A percentile compares a stretch with the other conserved stretches of the same genome.
These are phyloP conservation scores for Scheffersomyces quercinus DNA, from an alignment of 1,139 yeast species.

Conservation along the genomic window DNA sequence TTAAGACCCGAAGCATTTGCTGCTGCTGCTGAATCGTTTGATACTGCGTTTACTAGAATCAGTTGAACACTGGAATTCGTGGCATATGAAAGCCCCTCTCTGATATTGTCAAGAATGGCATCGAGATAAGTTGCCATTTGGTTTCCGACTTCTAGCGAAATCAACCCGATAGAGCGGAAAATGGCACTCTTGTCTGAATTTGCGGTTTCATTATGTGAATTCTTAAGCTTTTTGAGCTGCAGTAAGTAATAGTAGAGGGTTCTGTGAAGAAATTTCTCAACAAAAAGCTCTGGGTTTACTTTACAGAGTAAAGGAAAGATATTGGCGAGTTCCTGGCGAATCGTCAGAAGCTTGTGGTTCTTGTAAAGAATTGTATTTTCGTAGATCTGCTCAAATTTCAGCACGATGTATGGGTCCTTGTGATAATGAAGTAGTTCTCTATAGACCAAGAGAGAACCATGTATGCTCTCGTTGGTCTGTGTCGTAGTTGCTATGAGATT, in stretches of 20 bases:
- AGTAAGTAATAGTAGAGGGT: slow-evolving; percentile 76
- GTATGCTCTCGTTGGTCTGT: slow-evolving; percentile 66
- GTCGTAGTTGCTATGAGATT: slow-evolving; percentile 26
- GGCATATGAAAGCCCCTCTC: slow-evolving; percentile 70
- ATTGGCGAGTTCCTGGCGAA: slow-evolving; percentile 80
- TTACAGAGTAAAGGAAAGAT: slow-evolving; percentile 82
- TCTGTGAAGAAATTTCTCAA: slow-evolving; percentile 77
- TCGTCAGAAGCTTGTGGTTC: slow-evolving; percentile 72
- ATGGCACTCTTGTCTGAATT: slow-evolving; percentile 72
- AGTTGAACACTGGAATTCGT: slow-evolving; percentile 42
- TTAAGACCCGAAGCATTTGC: slow-evolving; percentile 19
- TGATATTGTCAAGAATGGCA: slow-evolving; percentile 77
- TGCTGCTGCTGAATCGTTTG: slow-evolving; percentile 20
- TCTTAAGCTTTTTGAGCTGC: slow-evolving; percentile 70
- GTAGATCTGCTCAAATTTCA: slow-evolving; percentile 72
- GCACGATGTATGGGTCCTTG: slow-evolving; percentile 48
- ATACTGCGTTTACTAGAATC: slow-evolving; percentile 44
- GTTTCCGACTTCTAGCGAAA: slow-evolving; percentile 80
- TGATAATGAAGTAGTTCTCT: slow-evolving; percentile 75
- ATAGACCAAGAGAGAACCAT: slow-evolving; percentile 82
- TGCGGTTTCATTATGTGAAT: slow-evolving; percentile 40
- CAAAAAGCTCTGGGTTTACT: slow-evolving; percentile 75
- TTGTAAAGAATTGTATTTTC: slow-evolving; percentile 74
- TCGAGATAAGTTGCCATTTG: slow-evolving; percentile 88
- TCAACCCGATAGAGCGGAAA: slow-evolving; percentile 80